phyloP scores from a whole-genome alignment of 2,329 filamentous ascomycete genomes.

The Fusarium sp. region DNA sequence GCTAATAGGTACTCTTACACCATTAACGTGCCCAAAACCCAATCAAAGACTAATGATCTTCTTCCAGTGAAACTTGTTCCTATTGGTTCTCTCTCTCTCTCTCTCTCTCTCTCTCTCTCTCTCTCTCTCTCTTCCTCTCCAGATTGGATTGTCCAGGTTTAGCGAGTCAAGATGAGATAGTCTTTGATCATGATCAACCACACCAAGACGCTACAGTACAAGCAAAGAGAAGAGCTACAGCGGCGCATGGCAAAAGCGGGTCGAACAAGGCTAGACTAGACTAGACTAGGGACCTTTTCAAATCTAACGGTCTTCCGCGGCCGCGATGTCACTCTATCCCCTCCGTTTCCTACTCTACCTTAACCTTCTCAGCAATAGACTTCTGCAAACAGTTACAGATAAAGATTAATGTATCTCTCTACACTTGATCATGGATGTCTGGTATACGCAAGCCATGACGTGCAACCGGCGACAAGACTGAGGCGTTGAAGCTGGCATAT shows the following conservation, averaged over 20 bases:
- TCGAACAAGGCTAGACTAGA: background rate
- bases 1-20: background rate
- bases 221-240: background rate
- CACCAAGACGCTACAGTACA: background rate
- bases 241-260: conserved; percentile 27
- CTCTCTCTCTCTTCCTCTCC: background rate
- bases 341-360: background rate
- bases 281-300: background rate
- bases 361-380: background rate
- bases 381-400: background rate
- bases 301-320: conserved; percentile 17
- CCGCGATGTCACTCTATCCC: conserved; percentile 14
- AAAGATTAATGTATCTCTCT: background rate
- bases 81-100: background rate
- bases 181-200: conserved; percentile 3
- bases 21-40: background rate
- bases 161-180: conserved; percentile 6
- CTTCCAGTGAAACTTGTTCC: background rate
- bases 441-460: background rate
- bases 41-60: background rate
- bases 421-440: background rate
- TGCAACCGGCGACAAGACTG: background rate
- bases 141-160: conserved; percentile 11
- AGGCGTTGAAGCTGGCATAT: background rate
- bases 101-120: background rate